These are phyloP conservation scores for Talaromyces trachyspermus DNA, from an alignment of 495 filamentous ascomycete species.

Conservation along the genomic window DNA sequence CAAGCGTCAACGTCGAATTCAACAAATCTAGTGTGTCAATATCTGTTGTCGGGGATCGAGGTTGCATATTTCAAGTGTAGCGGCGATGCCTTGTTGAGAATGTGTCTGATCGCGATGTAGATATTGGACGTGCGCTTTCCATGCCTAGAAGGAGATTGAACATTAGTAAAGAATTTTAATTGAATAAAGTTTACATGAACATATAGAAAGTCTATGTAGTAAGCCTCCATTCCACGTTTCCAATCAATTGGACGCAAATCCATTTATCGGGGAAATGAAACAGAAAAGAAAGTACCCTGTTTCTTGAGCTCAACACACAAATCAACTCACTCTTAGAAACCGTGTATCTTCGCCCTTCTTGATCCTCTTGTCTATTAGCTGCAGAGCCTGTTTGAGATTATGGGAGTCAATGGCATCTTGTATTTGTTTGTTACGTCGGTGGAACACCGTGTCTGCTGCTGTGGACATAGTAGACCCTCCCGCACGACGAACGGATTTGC, in stretches of 20 bases:
- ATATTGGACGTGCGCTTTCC: slow-evolving; percentile 46
- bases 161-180: neutral
- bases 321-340: slow-evolving; percentile 29
- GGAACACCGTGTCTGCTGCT: slow-evolving; percentile 34
- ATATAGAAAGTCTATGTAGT: slow-evolving; percentile 2
- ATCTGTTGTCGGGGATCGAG: slow-evolving; percentile 43
- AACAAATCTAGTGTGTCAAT: slow-evolving; percentile 44
- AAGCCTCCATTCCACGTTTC: neutral
- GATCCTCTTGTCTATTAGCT: slow-evolving; percentile 51
- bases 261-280: too few species aligned
- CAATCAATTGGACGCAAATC: too few species aligned
- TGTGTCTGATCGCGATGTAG: slow-evolving; percentile 37
- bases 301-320: neutral
- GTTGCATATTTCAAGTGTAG: slow-evolving; percentile 39
- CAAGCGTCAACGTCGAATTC: slow-evolving; percentile 26
- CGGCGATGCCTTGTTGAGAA: slow-evolving; percentile 35
- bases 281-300: too few species aligned
- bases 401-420: slow-evolving; percentile 50
- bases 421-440: slow-evolving; percentile 51
- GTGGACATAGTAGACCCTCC: slow-evolving; percentile 28
- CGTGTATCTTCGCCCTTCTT: slow-evolving; percentile 51
- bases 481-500: too few species aligned
- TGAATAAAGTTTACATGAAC: slow-evolving; percentile 19
- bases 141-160: slow-evolving; percentile 26
- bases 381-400: slow-evolving; percentile 51